phyloP scores from a whole-genome alignment of 2,329 filamentous ascomycete species.

The Plectosphaerella sp. region DNA sequence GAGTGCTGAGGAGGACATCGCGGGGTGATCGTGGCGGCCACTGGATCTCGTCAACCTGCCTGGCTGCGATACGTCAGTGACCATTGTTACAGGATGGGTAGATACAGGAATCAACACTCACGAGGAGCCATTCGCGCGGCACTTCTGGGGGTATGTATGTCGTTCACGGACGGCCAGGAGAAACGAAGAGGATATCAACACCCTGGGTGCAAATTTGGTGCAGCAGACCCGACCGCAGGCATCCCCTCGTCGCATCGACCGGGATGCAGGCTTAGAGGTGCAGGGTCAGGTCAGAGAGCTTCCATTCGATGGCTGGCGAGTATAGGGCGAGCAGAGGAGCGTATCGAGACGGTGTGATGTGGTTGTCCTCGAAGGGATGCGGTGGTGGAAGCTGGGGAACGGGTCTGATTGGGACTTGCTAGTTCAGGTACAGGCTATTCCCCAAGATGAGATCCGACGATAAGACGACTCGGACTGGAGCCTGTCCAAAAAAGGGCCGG shows the following conservation, averaged over 20 bases:
- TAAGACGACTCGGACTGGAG: too few relatives aligned
- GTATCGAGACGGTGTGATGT: too few relatives aligned
- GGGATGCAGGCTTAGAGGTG: background rate
- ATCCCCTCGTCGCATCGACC: background rate
- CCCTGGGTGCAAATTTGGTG: background rate
- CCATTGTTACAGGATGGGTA: background rate
- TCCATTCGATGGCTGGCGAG: background rate
- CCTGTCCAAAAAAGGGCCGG: too few relatives aligned
- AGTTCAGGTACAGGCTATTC: too few relatives aligned
- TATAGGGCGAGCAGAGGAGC: too few relatives aligned
- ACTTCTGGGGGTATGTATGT: too few relatives aligned
- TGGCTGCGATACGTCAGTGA: slow-evolving; percentile 7
- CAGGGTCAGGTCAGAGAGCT: background rate
- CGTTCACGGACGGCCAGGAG: too few relatives aligned
- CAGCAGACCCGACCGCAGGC: background rate
- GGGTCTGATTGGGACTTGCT: too few relatives aligned
- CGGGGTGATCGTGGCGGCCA: slow-evolving; percentile 66
- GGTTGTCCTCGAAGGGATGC: too few relatives aligned
- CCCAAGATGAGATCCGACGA: too few relatives aligned
- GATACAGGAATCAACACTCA: background rate
- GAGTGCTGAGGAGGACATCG: slow-evolving; percentile 63
- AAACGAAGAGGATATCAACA: too few relatives aligned
- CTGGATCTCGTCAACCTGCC: slow-evolving; percentile 38
- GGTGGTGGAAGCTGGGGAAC: too few relatives aligned
- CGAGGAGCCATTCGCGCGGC: background rate